phyloP scores from a whole-genome alignment of 2,329 filamentous ascomycete genomes.

The Leptographium lundbergii region DNA sequence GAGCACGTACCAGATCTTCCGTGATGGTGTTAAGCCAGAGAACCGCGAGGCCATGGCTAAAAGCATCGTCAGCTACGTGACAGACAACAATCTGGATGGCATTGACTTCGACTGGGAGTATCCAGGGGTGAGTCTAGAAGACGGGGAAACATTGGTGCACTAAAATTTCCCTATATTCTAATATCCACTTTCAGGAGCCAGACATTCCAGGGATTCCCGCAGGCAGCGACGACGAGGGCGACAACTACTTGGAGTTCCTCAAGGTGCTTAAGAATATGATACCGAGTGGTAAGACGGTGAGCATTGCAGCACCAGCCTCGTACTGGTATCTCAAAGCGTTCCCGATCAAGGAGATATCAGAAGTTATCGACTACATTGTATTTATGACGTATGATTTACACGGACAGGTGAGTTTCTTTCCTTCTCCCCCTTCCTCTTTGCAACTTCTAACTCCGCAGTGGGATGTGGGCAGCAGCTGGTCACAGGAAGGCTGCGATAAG shows the following conservation, averaged over 20 bases:
- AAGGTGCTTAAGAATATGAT: slow-evolving; percentile 10
- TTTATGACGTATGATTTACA: slow-evolving; percentile 24
- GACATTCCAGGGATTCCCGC: slow-evolving; percentile 19
- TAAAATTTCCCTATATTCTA: too few relatives aligned
- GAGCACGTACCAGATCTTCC: slow-evolving; percentile 24
- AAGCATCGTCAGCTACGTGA: slow-evolving; percentile 7
- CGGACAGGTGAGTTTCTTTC: slow-evolving; percentile 11
- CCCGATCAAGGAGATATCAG: slow-evolving; percentile 16
- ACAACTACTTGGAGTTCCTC: slow-evolving; percentile 24
- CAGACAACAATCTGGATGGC: slow-evolving; percentile 3
- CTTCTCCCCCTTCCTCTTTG: neutral
- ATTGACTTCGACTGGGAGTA: slow-evolving; percentile 10
- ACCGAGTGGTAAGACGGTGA: slow-evolving; percentile 13
- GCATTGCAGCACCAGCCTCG: slow-evolving; percentile 17
- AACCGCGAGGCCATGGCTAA: slow-evolving; percentile 6
- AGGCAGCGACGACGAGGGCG: slow-evolving; percentile 16
- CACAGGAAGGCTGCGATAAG: slow-evolving; percentile 15
- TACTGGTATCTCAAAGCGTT: slow-evolving; percentile 22
- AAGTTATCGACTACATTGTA: slow-evolving; percentile 21
- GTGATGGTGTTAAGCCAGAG: slow-evolving; percentile 11
- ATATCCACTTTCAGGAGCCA: too few relatives aligned
- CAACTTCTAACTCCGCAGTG: slow-evolving; percentile 18
- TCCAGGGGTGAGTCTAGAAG: neutral
- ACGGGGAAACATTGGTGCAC: too few relatives aligned
- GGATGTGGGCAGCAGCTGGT: slow-evolving; percentile 17